phyloP scores from a whole-genome alignment of 208 protist genomes.

The Acanthamoeba polyphaga region DNA sequence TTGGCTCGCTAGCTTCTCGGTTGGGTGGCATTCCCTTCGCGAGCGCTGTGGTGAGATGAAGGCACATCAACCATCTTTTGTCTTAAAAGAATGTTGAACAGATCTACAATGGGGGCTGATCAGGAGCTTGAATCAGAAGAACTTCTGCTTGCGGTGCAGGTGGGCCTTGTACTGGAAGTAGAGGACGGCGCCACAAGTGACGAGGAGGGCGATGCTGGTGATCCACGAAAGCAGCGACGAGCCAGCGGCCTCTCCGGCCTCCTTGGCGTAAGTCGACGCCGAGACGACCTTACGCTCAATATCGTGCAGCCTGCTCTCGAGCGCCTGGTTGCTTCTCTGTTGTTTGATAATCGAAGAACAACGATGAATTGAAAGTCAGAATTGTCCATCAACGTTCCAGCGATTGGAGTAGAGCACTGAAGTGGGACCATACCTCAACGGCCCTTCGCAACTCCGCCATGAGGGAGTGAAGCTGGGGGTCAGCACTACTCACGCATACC shows the following conservation, averaged over 20 bases:
- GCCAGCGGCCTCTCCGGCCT: background rate
- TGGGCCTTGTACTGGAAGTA: constrained; percentile 26
- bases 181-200: background rate
- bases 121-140: background rate
- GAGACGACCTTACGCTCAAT: background rate
- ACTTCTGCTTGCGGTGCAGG: constrained; percentile 10
- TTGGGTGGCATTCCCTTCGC: no score
- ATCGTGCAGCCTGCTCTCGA: background rate
- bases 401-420: no score
- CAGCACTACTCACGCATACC: background rate
- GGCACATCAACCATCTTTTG: no score
- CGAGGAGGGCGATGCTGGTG: background rate
- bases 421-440: background rate
- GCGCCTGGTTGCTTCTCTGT: constrained; percentile 26
- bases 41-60: no score
- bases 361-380: no score
- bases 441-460: background rate
- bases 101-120: no score
- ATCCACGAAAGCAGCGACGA: background rate
- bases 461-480: background rate
- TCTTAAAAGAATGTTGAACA: background rate
- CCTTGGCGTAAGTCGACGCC: background rate
- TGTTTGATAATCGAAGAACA: no score
- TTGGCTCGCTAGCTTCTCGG: no score
- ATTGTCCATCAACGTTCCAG: no score